Evolutionary conservation across 768 basidiomycete species (phyloP).

Genomic region (Brasilioporus rufonigricans): DNA sequence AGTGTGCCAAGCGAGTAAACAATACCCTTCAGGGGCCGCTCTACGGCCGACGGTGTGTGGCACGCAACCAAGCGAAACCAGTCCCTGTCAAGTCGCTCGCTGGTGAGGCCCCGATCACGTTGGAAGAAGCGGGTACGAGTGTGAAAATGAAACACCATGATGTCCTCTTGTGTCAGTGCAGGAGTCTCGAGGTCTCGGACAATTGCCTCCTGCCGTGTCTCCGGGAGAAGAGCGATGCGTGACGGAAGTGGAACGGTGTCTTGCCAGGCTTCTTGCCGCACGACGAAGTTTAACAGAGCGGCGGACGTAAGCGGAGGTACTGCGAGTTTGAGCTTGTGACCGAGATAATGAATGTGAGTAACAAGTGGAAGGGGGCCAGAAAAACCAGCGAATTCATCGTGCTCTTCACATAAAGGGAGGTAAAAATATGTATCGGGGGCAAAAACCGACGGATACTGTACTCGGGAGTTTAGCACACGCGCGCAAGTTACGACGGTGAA

Average conservation of each 20-base stretch:
- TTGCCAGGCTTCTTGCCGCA: conserved; percentile 38
- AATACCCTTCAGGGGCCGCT: conserved; percentile 38
- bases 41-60: conserved; percentile 35
- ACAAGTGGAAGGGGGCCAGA: conserved; percentile 35
- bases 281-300: conserved; percentile 37
- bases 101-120: conserved; percentile 15
- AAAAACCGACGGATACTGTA: conserved; percentile 41
- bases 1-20: conserved; percentile 45
- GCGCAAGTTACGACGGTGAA: neutral
- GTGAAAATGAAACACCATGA: conserved; percentile 36
- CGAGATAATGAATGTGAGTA: conserved; percentile 39
- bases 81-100: conserved; percentile 41
- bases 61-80: conserved; percentile 49
- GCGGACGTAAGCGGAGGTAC: conserved; percentile 41
- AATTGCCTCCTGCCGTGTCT: conserved; percentile 35
- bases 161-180: conserved; percentile 38
- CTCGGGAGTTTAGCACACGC: conserved; percentile 4
- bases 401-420: conserved; percentile 36
- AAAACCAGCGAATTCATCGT: conserved; percentile 22
- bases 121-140: conserved; percentile 36
- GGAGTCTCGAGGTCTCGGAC: conserved; percentile 30
- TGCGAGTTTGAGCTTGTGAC: conserved; percentile 38
- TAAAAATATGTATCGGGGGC: conserved; percentile 44
- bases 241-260: conserved; percentile 27
- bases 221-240: conserved; percentile 27